Evolutionary conservation across 208 protist genomes (phyloP), one percentile per base, ranked within the genome.

Genomic region (Trypanosoma mega): DNA sequence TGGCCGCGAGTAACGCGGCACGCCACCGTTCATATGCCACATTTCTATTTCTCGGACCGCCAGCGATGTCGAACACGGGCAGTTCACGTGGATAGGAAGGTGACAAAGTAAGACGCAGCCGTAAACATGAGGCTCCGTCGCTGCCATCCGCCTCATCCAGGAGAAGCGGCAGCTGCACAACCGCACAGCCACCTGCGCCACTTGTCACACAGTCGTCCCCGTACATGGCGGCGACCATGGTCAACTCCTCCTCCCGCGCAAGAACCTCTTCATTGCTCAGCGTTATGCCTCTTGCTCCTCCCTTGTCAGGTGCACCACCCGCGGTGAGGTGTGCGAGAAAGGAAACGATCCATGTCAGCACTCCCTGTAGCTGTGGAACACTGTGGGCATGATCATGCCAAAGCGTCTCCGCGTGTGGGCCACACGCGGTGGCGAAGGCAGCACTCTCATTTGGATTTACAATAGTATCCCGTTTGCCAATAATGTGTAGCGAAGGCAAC

Each of bases 321-420:
- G n/a, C 45, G 21, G 51, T 20, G 12, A 69, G 8, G 16, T 49
- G 56, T 7, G 59, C 51, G 21, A 80, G 27, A 69, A 94, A 80
- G 1, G 63, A 57, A 6, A 74, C 59, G 23, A 92, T 65, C 0
- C 72, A 56, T 1, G 9, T 12, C 2, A 77, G 46, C 31, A 87
- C 56, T 39, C 60, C 69, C 56, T 88, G 71, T 21, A 85, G 65
- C 30, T 80, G 68, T 11, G 89, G 83, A n/a, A 93, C 58, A 63
- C 78, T 86, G 74, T 95, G 89, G 18, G 80, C 85, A 69, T 95
- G 89, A 14, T 87, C 85, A 71, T 95, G 89, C 11, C 72, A 50
- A 30, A 87, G 48, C 18, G 83, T n/a, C 24, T 73, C 70, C 16
- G 79, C 76, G 12, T 73, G 41, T 12, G 72, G 61, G 37, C 75